Base-by-base conservation (phyloP, 805 yeast genomes). In the Middelhovenomyces tepae region DNA sequence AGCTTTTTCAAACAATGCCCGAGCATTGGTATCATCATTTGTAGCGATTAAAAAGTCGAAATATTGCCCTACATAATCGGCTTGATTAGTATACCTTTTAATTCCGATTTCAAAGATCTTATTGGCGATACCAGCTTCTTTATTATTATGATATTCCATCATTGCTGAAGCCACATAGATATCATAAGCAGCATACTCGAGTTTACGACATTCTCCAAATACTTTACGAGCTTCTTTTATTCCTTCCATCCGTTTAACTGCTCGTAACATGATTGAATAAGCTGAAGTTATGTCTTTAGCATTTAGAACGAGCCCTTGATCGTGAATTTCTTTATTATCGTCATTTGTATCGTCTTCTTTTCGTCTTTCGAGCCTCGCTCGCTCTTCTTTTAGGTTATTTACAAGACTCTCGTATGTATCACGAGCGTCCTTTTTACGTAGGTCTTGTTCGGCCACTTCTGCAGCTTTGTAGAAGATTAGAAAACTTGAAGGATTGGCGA, bases 71-170 rank as follows among this genome's bases (percentile, higher is more conserved):
- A 85, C 65, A 50, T 76, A 87, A 16, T 66, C 71, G 4, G 79
- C 78, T 41, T 75, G 62, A 10, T 57, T 69, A 9, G 66, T 59
- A 39, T 63, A 72, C 28, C 59, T 50, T 50, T 75, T 82, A 61
- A 83, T 61, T 5, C 93, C 96, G 27, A 83, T 56, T 41, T 82
- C 93, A 53, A 84, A 78, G 13, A 87, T 75, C 50, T 78, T 78
- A 32, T 69, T 62, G 0, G 95, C 87, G 28, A 82, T 74, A 34
- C 73, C 76, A 16, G 68, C 59, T 26, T 50, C 49, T 39, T 72
- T 77, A 38, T 78, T 66, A 45, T 73, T 74, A 43, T 64, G 64
- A 45, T 71, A 76, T 51, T 89, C 98, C 62, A 86, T 65, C 51
- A 73, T 62, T 1, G 96, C 95, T 48, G 81, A 79, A 38, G 83